Percentiles rank a stretch among this genome's conserved stretches.
Evolutionary conservation across 2,329 filamentous ascomycete species (phyloP).

Genomic region (Fusarium coffeatum): DNA sequence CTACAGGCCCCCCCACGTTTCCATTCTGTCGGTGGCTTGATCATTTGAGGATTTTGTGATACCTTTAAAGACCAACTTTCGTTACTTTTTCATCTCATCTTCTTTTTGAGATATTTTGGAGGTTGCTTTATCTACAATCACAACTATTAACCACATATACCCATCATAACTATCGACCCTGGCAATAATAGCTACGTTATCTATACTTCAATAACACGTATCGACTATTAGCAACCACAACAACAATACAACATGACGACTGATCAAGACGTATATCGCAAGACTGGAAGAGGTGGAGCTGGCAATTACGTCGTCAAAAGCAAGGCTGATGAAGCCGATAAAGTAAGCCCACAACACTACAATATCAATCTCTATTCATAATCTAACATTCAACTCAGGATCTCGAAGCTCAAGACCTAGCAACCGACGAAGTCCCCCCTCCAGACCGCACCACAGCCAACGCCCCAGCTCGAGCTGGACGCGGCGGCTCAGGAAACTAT

Average conservation of each 20-base stretch:
- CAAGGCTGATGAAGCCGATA: constrained; percentile 60
- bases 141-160: not conserved
- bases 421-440: constrained; percentile 41
- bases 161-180: not conserved
- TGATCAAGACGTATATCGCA: constrained; percentile 59
- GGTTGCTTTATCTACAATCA: not conserved
- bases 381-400: constrained; percentile 45
- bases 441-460: constrained; percentile 42
- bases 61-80: not conserved
- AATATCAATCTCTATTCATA: not conserved
- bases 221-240: not conserved
- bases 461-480: constrained; percentile 61
- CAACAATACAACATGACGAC: constrained; percentile 35
- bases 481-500: constrained; percentile 73
- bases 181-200: not conserved
- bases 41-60: not conserved
- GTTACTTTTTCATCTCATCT: not conserved
- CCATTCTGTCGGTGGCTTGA: not conserved
- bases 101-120: not conserved
- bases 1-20: constrained; percentile 1
- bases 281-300: constrained; percentile 70
- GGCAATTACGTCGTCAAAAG: constrained; percentile 69
- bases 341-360: constrained; percentile 34
- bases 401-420: constrained; percentile 54
- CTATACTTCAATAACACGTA: not conserved